Evolutionary conservation across 1,284 basidiomycete species (phyloP), one percentile per base, ranked within the genome.

Genomic region (Hortiboletus rubellus): DNA sequence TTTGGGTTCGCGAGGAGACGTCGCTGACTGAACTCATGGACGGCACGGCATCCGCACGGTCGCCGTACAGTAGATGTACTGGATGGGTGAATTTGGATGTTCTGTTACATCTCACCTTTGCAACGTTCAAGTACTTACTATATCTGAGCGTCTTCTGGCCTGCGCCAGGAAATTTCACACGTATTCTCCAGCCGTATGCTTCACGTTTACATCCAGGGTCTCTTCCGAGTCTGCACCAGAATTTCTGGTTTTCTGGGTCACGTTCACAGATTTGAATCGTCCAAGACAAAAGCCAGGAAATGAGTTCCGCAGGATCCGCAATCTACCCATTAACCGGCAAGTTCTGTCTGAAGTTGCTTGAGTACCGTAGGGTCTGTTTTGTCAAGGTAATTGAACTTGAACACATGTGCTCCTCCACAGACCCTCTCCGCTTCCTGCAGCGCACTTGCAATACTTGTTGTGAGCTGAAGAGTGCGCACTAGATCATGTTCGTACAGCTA

Each of bases 401-500:
- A 83, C 7, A 74, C 69, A 34, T 78, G 74, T 5, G 78, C 71
- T n/a, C 87, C 79, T 34, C 81, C 86, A 57, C 79, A 82, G 17
- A 70, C 72, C 3, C 73, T 74, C 66, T 87, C 84, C 1, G 85
- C 87, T 61, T 87, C 81, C 60, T 81, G 80, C 51, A 92, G 67
- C 17, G 81, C 78, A 37, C 73, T 73, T 5, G 76, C 79, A 52
- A 93, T 73, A 66, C 79, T 90, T 9, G 75, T 68, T 18, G 82
- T 83, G 18, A 93, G 80, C 42, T 82, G 80, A 4, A 78, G 76
- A 3, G 78, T 85, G 40, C 86, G 83, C 31, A 91, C 82, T 0
- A 86, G 85, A 69, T 93, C 91, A 34, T 73, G 77, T 22, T 88
- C 80, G 62, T 83, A 88, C 11, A 86, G 67, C 91, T 92, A 53